These are phyloP conservation scores for Aspergillus mulundensis DNA, from an alignment of 495 filamentous ascomycete genomes.

Conservation along the genomic window DNA sequence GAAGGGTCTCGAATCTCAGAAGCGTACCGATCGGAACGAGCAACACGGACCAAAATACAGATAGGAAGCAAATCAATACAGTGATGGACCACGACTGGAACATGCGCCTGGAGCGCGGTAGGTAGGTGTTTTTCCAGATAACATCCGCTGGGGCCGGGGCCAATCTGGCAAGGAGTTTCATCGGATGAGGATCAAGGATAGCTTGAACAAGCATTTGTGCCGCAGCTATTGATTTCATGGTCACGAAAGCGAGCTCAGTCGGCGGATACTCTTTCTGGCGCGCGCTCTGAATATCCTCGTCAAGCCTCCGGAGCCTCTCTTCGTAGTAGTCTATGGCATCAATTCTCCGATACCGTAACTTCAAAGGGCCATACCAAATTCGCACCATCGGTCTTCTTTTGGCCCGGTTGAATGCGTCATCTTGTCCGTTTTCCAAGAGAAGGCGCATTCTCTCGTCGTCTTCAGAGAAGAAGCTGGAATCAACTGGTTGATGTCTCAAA, in stretches of 20 bases:
- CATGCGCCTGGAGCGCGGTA: slow-evolving; percentile 70
- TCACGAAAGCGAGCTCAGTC: slow-evolving; percentile 86
- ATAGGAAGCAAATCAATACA: slow-evolving; percentile 70
- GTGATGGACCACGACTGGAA: slow-evolving; percentile 78
- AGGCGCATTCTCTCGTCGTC: slow-evolving; percentile 51
- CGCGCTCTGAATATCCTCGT: slow-evolving; percentile 67
- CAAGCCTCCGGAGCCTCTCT: slow-evolving; percentile 74
- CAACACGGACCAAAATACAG: slow-evolving; percentile 84
- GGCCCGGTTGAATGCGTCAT: slow-evolving; percentile 35
- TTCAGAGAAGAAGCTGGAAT: slow-evolving; percentile 28
- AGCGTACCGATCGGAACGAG: slow-evolving; percentile 75
- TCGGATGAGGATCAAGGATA: slow-evolving; percentile 81
- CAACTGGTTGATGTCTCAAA: slow-evolving; percentile 40
- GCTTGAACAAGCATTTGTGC: slow-evolving; percentile 94
- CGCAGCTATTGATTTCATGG: slow-evolving; percentile 91
- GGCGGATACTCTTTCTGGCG: slow-evolving; percentile 74
- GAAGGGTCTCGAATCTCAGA: slow-evolving; percentile 72
- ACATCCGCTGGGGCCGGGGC: slow-evolving; percentile 87
- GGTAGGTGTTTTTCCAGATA: slow-evolving; percentile 89
- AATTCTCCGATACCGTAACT: slow-evolving; percentile 64
- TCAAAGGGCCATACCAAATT: slow-evolving; percentile 76
- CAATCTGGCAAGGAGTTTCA: slow-evolving; percentile 75
- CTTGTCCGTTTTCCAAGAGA: slow-evolving; percentile 41
- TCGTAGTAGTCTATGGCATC: slow-evolving; percentile 95
- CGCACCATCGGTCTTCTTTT: slow-evolving; percentile 62